phyloP scores from a whole-genome alignment of 2,329 filamentous ascomycete genomes.

The Epichloe baconii region DNA sequence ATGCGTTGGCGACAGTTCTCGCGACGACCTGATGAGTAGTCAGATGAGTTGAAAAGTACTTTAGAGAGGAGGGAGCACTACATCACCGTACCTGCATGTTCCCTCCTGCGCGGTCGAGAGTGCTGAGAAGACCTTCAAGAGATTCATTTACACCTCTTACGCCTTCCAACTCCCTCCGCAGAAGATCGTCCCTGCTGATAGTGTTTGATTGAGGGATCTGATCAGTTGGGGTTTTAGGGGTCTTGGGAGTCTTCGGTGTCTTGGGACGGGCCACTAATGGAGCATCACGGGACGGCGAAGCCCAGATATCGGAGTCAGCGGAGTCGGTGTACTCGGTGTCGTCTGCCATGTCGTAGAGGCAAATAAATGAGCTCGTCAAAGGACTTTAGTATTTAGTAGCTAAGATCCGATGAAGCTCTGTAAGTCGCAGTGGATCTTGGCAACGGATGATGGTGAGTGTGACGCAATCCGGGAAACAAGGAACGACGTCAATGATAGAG shows the following conservation, averaged over 20 bases:
- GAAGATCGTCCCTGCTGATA: constrained; percentile 54
- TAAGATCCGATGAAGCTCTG: not conserved
- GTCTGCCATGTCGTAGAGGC: constrained; percentile 26
- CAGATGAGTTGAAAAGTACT: not conserved
- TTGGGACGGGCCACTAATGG: constrained; percentile 18
- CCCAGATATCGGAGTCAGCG: constrained; percentile 36
- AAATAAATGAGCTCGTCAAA: not conserved
- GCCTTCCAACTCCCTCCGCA: constrained; percentile 69
- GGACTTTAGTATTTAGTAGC: not conserved
- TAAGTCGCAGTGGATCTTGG: not conserved
- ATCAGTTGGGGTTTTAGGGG: constrained; percentile 29
- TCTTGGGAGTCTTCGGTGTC: constrained; percentile 35
- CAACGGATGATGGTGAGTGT: too few species aligned
- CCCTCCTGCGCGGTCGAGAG: constrained; percentile 55
- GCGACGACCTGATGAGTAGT: constrained; percentile 54
- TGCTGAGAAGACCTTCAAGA: constrained; percentile 65
- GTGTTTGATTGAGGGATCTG: constrained; percentile 31
- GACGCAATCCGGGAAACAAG: not conserved
- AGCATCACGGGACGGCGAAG: constrained; percentile 26
- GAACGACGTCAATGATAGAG: not conserved
- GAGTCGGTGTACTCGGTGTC: constrained; percentile 32
- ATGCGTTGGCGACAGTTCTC: constrained; percentile 74
- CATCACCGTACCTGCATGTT: constrained; percentile 55
- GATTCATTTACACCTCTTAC: constrained; percentile 79
- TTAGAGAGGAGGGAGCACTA: not conserved